Conservation (phyloP, 306 rosid genomes). For the Luffa acutangula region DNA sequence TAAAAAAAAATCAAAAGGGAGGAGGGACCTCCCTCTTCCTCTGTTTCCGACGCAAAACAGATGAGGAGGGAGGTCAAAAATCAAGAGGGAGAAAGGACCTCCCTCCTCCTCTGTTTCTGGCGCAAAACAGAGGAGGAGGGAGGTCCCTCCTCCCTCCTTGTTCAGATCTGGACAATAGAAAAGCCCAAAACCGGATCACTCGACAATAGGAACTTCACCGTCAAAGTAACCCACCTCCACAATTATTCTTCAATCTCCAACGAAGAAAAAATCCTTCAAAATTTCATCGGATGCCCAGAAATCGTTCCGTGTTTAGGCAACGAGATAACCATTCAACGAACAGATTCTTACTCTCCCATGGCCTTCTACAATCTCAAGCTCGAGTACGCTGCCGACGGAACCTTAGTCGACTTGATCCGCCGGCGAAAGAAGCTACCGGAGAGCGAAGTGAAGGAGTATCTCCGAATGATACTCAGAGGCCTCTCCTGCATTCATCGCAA, state of each 20-base stretch:
- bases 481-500: background rate
- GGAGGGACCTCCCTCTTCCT: too few species aligned
- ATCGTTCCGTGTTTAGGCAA: background rate
- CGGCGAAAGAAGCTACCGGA: background rate
- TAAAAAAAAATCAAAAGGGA: too few species aligned
- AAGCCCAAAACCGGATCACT: background rate
- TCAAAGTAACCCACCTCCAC: background rate
- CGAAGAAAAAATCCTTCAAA: background rate
- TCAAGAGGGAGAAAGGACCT: too few species aligned
- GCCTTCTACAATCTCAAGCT: background rate
- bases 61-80: too few species aligned
- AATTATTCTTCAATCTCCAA: background rate
- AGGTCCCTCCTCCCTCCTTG: too few species aligned
- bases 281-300: background rate
- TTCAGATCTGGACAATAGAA: background rate
- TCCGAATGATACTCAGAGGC: background rate
- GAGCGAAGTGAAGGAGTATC: background rate
- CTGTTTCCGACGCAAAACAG: too few species aligned
- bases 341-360: too few species aligned
- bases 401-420: background rate
- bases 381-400: background rate
- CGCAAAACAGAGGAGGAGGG: too few species aligned
- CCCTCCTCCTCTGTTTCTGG: too few species aligned
- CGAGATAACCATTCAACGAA: background rate
- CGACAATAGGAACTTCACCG: background rate